Conservation (phyloP, 208 protist species). For the Trypanosoma theileri region DNA sequence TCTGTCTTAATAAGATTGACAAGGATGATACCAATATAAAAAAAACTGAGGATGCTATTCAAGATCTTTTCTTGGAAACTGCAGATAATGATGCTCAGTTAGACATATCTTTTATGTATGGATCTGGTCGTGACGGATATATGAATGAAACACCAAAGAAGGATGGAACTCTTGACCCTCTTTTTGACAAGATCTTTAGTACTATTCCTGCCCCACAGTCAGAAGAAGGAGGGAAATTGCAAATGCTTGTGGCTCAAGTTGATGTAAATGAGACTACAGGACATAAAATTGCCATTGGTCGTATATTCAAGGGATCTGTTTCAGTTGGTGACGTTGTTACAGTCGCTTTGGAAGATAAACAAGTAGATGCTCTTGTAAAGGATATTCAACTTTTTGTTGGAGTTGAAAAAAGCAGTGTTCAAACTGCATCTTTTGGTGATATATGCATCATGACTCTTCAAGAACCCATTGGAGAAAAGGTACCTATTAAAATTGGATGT, state of each 20-base stretch:
- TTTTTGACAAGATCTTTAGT: constrained; percentile 95
- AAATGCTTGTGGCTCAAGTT: constrained; percentile 95
- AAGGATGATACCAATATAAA: constrained; percentile 88
- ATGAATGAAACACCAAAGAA: constrained; percentile 76
- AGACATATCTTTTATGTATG: constrained; percentile 95
- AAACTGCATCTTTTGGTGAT: constrained; percentile 77
- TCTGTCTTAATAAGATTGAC: constrained; percentile 98
- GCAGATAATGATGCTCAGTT: constrained; percentile 94
- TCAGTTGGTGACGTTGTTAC: constrained; percentile 86
- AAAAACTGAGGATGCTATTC: constrained; percentile 93
- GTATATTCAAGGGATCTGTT: constrained; percentile 89
- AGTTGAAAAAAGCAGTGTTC: constrained; percentile 68
- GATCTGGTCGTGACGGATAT: constrained; percentile 91
- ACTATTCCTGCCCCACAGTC: constrained; percentile 72
- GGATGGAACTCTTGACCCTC: constrained; percentile 80
- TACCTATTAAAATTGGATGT: constrained; percentile 87
- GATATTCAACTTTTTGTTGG: constrained; percentile 85
- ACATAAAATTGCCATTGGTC: constrained; percentile 92
- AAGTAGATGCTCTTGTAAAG: constrained; percentile 84
- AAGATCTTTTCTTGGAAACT: constrained; percentile 96
- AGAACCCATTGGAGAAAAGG: constrained; percentile 82
- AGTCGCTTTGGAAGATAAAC: constrained; percentile 80
- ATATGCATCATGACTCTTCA: constrained; percentile 84
- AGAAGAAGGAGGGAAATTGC: constrained; percentile 55
- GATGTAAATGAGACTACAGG: constrained; percentile 82